Conservation (phyloP, 768 basidiomycete genomes). For the Sporobolomyces pararoseus region DNA sequence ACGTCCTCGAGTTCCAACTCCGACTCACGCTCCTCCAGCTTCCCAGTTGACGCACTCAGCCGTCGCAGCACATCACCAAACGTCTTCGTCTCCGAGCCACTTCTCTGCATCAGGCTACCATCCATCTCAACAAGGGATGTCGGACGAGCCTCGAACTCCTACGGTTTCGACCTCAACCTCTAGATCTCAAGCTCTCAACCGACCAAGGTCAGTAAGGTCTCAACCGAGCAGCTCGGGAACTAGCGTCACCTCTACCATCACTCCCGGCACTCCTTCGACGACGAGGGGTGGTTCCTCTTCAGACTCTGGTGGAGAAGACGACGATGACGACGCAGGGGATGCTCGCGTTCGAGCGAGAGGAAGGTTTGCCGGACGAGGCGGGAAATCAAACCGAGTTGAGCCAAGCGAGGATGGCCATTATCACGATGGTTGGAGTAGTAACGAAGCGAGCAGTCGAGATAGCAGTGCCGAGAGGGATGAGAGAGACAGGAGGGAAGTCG, state of each 20-base stretch:
- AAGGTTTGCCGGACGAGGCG: neutral
- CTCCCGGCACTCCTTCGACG: slow-evolving; percentile 16
- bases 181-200: neutral
- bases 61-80: too few species aligned
- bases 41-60: neutral
- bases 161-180: neutral
- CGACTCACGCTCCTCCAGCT: neutral
- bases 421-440: slow-evolving; percentile 10
- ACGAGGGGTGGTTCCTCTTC: slow-evolving; percentile 11
- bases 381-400: slow-evolving; percentile 2
- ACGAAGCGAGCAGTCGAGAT: slow-evolving; percentile 1
- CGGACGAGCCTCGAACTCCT: slow-evolving; percentile 1
- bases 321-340: slow-evolving; percentile 2
- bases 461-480: slow-evolving; percentile 14
- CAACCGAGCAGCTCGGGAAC: slow-evolving; percentile 7
- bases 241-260: slow-evolving; percentile 15
- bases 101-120: slow-evolving; percentile 6
- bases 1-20: neutral
- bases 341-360: slow-evolving; percentile 1
- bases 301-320: neutral
- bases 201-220: slow-evolving; percentile 3
- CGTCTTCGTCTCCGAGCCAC: neutral
- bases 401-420: slow-evolving; percentile 12
- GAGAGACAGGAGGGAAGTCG: neutral
- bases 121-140: neutral